phyloP scores from a whole-genome alignment of 73 alveolate species.

The Paramecium tetraurelia region DNA sequence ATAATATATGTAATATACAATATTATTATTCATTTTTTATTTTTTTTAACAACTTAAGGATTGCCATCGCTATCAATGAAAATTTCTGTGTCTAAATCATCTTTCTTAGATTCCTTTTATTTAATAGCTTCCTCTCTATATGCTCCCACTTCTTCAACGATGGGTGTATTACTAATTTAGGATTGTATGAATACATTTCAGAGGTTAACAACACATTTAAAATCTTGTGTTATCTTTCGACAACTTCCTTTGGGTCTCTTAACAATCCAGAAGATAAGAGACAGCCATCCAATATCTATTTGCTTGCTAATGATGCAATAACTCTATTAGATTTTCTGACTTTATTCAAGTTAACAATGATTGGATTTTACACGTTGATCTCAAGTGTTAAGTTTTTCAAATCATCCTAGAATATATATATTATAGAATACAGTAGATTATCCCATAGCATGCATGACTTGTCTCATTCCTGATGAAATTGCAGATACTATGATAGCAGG shows the following conservation, averaged over 20 bases:
- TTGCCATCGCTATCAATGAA: slow-evolving; percentile 50
- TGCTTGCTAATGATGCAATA: slow-evolving; percentile 63
- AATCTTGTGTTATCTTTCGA: slow-evolving; percentile 59
- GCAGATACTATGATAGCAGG: slow-evolving; percentile 77
- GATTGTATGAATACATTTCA: not conserved
- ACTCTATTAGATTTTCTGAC: slow-evolving; percentile 68
- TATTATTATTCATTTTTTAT: not conserved
- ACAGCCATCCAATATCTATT: slow-evolving; percentile 68
- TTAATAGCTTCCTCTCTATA: slow-evolving; percentile 21
- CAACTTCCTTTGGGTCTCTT: slow-evolving; percentile 46
- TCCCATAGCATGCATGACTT: slow-evolving; percentile 74
- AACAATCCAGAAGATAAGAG: slow-evolving; percentile 63
- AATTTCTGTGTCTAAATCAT: slow-evolving; percentile 48
- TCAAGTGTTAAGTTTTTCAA: slow-evolving; percentile 67
- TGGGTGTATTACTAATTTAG: not conserved
- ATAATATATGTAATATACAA: not conserved
- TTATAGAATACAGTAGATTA: not conserved
- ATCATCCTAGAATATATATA: not conserved
- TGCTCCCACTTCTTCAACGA: slow-evolving; percentile 11
- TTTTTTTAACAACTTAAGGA: slow-evolving; percentile 55
- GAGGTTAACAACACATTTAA: slow-evolving; percentile 38
- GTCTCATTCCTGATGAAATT: slow-evolving; percentile 74
- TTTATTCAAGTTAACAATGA: slow-evolving; percentile 67
- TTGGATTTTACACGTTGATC: slow-evolving; percentile 69
- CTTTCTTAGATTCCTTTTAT: not conserved